Evolutionary conservation across 139 green algal genomes (phyloP), one percentile per base, ranked within the genome.

Genomic region (Coelastrella sp.): DNA sequence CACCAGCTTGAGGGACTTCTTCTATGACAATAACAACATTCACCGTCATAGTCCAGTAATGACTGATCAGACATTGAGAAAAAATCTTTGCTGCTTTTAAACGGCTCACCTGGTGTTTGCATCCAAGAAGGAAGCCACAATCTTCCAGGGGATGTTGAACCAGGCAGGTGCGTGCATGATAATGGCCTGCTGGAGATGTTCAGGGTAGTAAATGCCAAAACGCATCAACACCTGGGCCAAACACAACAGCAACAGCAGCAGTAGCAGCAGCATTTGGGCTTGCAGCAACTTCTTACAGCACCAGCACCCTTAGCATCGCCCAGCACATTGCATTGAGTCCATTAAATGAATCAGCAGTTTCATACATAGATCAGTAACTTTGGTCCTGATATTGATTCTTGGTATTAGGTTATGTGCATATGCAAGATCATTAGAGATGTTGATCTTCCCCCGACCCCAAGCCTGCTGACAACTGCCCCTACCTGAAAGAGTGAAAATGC

Each of bases 141-240:
- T 20, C 20, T 88, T 88, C 66, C 68, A 88, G 14, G 84, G 84
- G 49, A 68, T 81, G 84, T 73, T 88, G 68, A 88, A 88, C 84
- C 84, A 88, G 20, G 84, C 84, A 8, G 84, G 68, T 6, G 84
- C 84, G 25, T 88, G 78, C 24, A 88, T 81, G 10, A 88, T 24
- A 15, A 88, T 58, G 27, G 84, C 84, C 68, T 81, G 84, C 5
- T 35, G 49, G 7, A 75, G 68, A 4, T 57, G 84, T 68, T 88
- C 84, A 9, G 84, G 84, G 68, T 88, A 88, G 49, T 88, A 88
- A 7, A 35, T 73, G 20, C 66, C 84, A 72, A 70, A 81, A 1
- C 68, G 35, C 66, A 80, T 20, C 84, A 88, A 22, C 68, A 81
- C 35, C 84, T 88, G 84, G 7, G 8, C 15, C 74, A 80, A 11